A percentile compares a stretch with the other conserved stretches of the same genome.
Evolutionary conservation across 805 yeast species (phyloP).

Genomic region (Pachysolen tannophilus): DNA sequence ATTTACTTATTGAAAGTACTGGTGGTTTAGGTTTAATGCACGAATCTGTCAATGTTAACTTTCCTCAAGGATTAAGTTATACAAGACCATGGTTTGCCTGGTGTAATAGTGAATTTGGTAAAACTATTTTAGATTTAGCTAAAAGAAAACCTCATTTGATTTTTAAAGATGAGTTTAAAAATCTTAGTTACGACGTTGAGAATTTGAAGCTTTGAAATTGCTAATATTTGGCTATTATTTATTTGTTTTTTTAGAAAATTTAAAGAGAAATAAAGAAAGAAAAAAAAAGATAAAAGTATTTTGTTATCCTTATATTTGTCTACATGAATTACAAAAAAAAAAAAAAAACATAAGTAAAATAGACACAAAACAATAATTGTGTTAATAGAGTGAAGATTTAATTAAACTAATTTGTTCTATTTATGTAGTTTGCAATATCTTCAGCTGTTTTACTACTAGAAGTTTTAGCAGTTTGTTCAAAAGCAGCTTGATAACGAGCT

Average conservation of each 20-base stretch:
- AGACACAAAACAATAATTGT: too few species aligned
- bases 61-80: slow-evolving; percentile 35
- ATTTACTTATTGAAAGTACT: slow-evolving; percentile 50
- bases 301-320: too few species aligned
- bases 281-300: too few species aligned
- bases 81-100: slow-evolving; percentile 92
- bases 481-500: slow-evolving; percentile 64
- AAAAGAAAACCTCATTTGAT: slow-evolving; percentile 65
- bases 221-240: too few species aligned
- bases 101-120: slow-evolving; percentile 90
- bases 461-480: slow-evolving; percentile 51
- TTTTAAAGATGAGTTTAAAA: slow-evolving; percentile 34
- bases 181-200: too few species aligned
- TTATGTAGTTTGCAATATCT: slow-evolving; percentile 58
- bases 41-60: slow-evolving; percentile 66
- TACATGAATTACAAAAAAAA: too few species aligned
- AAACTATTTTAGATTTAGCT: slow-evolving; percentile 73
- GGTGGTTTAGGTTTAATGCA: slow-evolving; percentile 78
- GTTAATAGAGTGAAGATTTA: too few species aligned
- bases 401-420: too few species aligned
- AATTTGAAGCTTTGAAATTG: too few species aligned
- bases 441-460: slow-evolving; percentile 66
- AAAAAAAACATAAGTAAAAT: too few species aligned
- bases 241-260: too few species aligned
- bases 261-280: too few species aligned